Evolutionary conservation across 179 eudicot genomes (phyloP), one percentile per base, ranked within the genome.

Genomic region (Camellia oleifera): DNA sequence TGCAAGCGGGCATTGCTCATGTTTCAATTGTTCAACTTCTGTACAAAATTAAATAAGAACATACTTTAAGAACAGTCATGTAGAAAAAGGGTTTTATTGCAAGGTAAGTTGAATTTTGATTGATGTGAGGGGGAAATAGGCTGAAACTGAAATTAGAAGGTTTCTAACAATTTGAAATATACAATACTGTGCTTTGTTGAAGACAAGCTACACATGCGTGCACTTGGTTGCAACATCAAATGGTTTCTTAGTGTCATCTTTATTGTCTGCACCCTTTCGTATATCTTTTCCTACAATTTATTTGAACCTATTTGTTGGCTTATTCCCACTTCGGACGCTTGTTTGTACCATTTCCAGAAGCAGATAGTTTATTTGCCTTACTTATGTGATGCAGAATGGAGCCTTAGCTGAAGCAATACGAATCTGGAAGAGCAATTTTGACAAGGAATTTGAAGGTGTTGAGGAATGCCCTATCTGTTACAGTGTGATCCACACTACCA

Each of bases 391-490:
- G 52, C 84, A 96, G 99, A 96, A 96, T 83, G 99, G 99, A 60
- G 99, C 97, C 18, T 78, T 96, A 83, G 99, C 98, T 65, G 99
- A 96, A 88, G 97, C 98, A 42, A 96, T 96, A 87, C 79, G 90
- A 67, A 94, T 84, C 84, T 96, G 99, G 99, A 96, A 96, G 83
- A 89, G 84, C 84, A 96, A 96, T 81, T 92, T 96, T 68, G 97
- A 96, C 91, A 96, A 94, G 88, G 99, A 91, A 80, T 96, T 96
- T 73, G 97, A 92, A 87, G 99, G 99, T 80, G 93, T 96, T 67
- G 99, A 96, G 76, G 99, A 96, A 78, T 96, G 99, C 80, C 99
- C 99, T 0, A 96, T 96, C 81, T 96, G 99, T 86, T 96, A 96
- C 88, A 96, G 99, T 77, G 97, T 96, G 60, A 92, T 96, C 80